Percentiles rank a stretch among this genome's conserved stretches.
These are phyloP conservation scores for Aspergillus thermomutatus DNA, from an alignment of 2,329 filamentous ascomycete genomes.

Conservation along the genomic window DNA sequence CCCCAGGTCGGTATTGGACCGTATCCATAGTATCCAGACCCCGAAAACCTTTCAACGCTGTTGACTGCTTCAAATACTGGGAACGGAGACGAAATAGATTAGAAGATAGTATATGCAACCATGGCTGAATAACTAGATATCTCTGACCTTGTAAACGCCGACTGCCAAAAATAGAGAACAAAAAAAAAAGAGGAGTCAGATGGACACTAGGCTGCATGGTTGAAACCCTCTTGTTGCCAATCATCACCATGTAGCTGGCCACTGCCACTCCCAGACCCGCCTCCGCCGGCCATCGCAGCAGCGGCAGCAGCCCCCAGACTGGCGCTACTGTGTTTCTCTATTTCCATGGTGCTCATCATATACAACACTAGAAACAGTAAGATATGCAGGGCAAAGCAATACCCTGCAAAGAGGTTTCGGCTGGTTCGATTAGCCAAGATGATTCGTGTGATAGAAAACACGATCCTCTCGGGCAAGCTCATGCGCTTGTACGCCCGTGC, in stretches of 20 bases:
- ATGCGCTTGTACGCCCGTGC: conserved; percentile 88
- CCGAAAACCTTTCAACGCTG: background rate
- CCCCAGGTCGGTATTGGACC: background rate
- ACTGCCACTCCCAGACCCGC: conserved; percentile 18
- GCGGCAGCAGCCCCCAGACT: conserved; percentile 44
- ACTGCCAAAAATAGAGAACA: background rate
- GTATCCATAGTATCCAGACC: background rate
- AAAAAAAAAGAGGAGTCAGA: background rate
- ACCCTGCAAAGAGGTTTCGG: conserved; percentile 88
- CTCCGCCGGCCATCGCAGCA: conserved; percentile 31
- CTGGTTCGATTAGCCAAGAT: conserved; percentile 86
- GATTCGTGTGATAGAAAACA: conserved; percentile 87
- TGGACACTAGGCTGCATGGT: conserved; percentile 18
- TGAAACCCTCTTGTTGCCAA: conserved; percentile 64
- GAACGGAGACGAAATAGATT: background rate
- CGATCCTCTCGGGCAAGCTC: conserved; percentile 82
- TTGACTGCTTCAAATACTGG: background rate
- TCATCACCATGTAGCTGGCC: conserved; percentile 46
- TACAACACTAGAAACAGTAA: conserved; percentile 85
- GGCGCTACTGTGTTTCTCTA: conserved; percentile 59
- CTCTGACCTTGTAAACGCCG: background rate
- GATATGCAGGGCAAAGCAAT: conserved; percentile 84
- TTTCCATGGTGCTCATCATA: conserved; percentile 69
- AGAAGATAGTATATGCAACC: background rate
- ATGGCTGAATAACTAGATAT: background rate